These are phyloP conservation scores for Exophiala spinifera DNA, from an alignment of 2,329 filamentous ascomycete genomes.

Conservation along the genomic window DNA sequence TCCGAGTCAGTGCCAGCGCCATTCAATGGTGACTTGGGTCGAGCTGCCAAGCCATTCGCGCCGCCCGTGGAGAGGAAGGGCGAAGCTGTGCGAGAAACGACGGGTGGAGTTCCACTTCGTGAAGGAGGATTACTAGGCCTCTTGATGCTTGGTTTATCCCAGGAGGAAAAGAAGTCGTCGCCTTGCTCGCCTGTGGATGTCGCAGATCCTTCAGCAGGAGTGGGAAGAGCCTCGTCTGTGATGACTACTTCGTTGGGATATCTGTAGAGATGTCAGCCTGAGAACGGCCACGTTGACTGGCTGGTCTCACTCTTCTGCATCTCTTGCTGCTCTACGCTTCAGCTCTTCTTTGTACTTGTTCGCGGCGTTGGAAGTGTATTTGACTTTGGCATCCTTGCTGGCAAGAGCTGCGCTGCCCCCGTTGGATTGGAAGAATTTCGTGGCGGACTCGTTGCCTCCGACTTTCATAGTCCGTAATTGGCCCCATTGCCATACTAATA, in stretches of 20 bases:
- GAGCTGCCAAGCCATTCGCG: conserved; percentile 65
- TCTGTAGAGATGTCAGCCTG: conserved; percentile 46
- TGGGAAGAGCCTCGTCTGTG: conserved; percentile 64
- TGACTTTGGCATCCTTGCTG: conserved; percentile 94
- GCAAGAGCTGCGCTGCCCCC: conserved; percentile 89
- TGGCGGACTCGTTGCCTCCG: conserved; percentile 94
- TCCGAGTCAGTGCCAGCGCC: conserved; percentile 54
- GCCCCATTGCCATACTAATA: conserved; percentile 93
- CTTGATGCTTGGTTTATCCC: conserved; percentile 98
- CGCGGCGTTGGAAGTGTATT: conserved; percentile 91
- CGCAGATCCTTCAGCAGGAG: conserved; percentile 60
- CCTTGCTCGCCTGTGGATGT: conserved; percentile 73
- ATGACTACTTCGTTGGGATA: conserved; percentile 83
- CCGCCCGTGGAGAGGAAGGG: conserved; percentile 74
- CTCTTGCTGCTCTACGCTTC: conserved; percentile 75
- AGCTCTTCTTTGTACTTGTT: conserved; percentile 98
- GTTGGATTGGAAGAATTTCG: conserved; percentile 96
- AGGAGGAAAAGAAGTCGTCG: conserved; percentile 95
- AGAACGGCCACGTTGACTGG: conserved; percentile 14
- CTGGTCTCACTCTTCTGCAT: conserved; percentile 69
- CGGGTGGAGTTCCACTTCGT: conserved; percentile 79
- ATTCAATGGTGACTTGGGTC: conserved; percentile 68
- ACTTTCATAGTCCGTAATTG: conserved; percentile 97
- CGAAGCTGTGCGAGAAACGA: conserved; percentile 77
- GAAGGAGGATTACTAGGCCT: conserved; percentile 90